Base-by-base conservation (phyloP, 2,329 filamentous ascomycete species). In the Teratosphaeria nubilosa region DNA sequence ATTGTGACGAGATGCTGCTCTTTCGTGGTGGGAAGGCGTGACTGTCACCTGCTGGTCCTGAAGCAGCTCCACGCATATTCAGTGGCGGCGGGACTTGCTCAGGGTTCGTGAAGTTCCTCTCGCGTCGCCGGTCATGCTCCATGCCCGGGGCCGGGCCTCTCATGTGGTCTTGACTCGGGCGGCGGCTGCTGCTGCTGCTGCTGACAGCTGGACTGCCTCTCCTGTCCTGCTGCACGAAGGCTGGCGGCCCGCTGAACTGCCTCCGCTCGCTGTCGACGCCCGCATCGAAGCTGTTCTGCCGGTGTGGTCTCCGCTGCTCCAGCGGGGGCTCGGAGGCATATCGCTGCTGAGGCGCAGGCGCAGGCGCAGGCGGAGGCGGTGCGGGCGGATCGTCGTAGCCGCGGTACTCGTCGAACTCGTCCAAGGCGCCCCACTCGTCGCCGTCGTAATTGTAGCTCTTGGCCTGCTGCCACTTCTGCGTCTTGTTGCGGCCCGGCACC, bases 381-480 rank as follows among this genome's bases (percentile, higher is more conserved):
- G 22, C 50, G 11, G 25, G 25, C 54, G 51, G 13, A 7, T 75
- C 71, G 34, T 75, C 72, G 50, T 77, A 74, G 37, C 81, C 79
- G 48, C 82, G 80, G 62, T 80, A 78, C 59, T 81, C 77, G 57
- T 81, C 78, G 56, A 84, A 80, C 54, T 81, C 80, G 63, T 80
- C 78, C 62, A 76, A 77, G 51, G 83, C 87, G 37, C 90, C 92
- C 91, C 92, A 96, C 69, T 96, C 92, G 67, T 95, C 91, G 62
- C 91, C 92, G 68, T 92, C 91, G 69, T 97, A 97, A 69, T 84
- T 88, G 66, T 88, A 86, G 59, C 84, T 80, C 73, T 91, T 92
- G 37, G 92, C 92, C 68, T 95, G 87, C 41, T 92, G 87, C 92
- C 92, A 97, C 82, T 95, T 95, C 75, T 86, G 88, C 57, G 91